phyloP scores from a whole-genome alignment of 2,329 filamentous ascomycete genomes.

The Coniochaeta sp. region DNA sequence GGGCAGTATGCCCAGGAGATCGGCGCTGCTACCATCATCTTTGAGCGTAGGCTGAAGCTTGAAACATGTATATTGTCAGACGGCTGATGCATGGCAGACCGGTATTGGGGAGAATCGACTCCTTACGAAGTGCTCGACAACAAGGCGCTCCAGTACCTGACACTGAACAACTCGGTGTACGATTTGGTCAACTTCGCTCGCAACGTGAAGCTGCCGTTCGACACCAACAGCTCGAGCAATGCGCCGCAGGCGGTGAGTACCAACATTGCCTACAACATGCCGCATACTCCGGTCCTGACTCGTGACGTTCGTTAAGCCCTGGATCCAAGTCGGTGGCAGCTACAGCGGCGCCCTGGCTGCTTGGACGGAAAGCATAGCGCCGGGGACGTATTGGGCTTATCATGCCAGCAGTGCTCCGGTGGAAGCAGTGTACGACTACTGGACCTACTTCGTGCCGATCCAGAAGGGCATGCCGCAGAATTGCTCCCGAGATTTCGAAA shows the following conservation, averaged over 20 bases:
- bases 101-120: constrained; percentile 50
- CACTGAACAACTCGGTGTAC: constrained; percentile 42
- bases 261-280: neutral
- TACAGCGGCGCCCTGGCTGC: constrained; percentile 50
- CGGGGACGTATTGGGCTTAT: constrained; percentile 55
- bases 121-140: constrained; percentile 43
- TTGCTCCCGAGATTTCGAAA: constrained; percentile 44
- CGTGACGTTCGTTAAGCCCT: constrained; percentile 30
- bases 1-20: constrained; percentile 45
- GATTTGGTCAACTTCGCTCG: constrained; percentile 49
- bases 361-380: constrained; percentile 44
- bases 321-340: constrained; percentile 49
- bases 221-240: constrained; percentile 37
- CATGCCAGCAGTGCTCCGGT: constrained; percentile 50
- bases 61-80: neutral
- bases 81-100: constrained; percentile 27
- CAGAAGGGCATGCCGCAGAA: constrained; percentile 51
- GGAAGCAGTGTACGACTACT: constrained; percentile 48
- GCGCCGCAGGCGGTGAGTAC: constrained; percentile 34
- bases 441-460: constrained; percentile 51
- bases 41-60: constrained; percentile 37
- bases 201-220: constrained; percentile 45
- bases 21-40: constrained; percentile 43
- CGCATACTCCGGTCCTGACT: neutral
- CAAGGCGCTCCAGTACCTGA: constrained; percentile 46